Evolutionary conservation across 495 filamentous ascomycete genomes (phyloP), one percentile per base, ranked within the genome.

Genomic region (Cairneyella variabilis): DNA sequence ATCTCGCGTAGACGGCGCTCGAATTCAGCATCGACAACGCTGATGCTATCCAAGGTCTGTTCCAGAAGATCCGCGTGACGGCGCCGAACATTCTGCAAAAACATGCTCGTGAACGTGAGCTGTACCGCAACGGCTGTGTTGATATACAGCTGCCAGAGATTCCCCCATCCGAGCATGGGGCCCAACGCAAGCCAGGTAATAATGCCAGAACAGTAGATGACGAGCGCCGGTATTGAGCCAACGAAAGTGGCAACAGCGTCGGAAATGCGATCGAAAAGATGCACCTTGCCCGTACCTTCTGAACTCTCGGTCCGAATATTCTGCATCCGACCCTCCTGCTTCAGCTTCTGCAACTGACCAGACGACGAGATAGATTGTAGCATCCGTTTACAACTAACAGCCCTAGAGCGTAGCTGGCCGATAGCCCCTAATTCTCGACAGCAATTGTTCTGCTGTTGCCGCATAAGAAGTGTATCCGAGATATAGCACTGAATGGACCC

Each of bases 101-200:
- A 71, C 4, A 66, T 61, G 54, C 64, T 65, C 0, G 64, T 58
- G 26, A 71, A 60, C 12, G 66, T 59, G 60, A 70, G 63, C 49
- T 63, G 55, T 2, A 67, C 66, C 0, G 69, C 68, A 0, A 67
- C 66, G 14, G 67, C 67, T 3, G 67, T 63, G 53, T 71, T 71
- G 59, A 69, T 66, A 47, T 71, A 67, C 8, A 71, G 57, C 37
- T 71, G 66, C 69, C 69, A 71, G 14, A 47, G 39, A 26, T 65
- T 54, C 7, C 61, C 56, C 61, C 63, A 67, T 21, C 44, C 17
- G 37, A 54, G 62, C n/a, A 49, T n/a, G 16, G 53, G 52, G 20
- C 69, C 69, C n/a, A 67, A 62, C 0, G 51, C 64, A 16, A 70
- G 52, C 69, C 69, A 71, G 18, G 64, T 48, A 48, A 65, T 54